Percentiles rank a stretch among this genome's conserved stretches.
Conservation (phyloP, 306 rosid species). For the Mimosa pudica region DNA sequence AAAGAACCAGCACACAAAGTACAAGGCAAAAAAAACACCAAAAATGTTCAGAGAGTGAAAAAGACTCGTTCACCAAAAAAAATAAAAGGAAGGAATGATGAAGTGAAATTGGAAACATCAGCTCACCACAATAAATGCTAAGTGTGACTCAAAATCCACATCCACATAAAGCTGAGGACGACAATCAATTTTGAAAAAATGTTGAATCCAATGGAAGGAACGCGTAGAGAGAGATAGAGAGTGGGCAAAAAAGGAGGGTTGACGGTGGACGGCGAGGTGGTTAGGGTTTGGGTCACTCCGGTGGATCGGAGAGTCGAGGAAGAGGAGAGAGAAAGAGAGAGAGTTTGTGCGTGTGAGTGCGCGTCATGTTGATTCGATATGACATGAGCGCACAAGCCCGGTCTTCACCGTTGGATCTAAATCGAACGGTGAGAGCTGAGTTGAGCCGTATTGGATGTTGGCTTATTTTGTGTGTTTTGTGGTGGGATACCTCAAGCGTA, state of each 20-base stretch:
- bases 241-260: constrained; percentile 38
- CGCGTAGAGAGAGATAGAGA: too few relatives aligned
- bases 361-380: constrained; percentile 47
- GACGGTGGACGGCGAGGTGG: constrained; percentile 38
- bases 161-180: constrained; percentile 8
- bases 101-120: constrained; percentile 20
- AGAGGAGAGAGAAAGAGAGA: constrained; percentile 9
- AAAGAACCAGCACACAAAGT: neutral
- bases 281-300: constrained; percentile 42
- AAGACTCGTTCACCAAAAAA: constrained; percentile 6
- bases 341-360: constrained; percentile 41
- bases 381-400: constrained; percentile 49
- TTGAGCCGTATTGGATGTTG: constrained; percentile 31
- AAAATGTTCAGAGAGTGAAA: neutral
- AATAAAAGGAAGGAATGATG: constrained; percentile 7
- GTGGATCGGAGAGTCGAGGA: constrained; percentile 38
- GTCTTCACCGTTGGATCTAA: constrained; percentile 34
- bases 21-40: neutral
- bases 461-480: constrained; percentile 19
- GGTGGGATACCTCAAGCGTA: constrained; percentile 47
- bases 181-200: constrained; percentile 3
- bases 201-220: constrained; percentile 13
- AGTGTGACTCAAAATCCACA: neutral
- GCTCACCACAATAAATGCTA: constrained; percentile 35
- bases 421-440: constrained; percentile 28